Conservation (phyloP, 2,329 filamentous ascomycete species). For the Apiospora rasikravindrae region DNA sequence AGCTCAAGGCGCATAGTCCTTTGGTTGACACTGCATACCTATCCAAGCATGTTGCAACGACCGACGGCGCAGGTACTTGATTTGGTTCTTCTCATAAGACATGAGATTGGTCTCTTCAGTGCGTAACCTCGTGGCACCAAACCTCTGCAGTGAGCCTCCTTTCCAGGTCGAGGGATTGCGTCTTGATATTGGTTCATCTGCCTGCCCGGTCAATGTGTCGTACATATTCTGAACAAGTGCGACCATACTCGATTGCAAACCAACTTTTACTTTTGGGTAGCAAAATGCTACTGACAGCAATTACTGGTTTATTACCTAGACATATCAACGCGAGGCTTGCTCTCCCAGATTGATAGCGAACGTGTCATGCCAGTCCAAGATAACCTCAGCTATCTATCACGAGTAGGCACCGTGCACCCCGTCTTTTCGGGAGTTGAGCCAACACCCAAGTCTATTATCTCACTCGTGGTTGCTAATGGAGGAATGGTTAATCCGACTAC, state of each 20-base stretch:
- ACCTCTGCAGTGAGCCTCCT: slow-evolving; percentile 4
- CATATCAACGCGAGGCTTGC: not conserved
- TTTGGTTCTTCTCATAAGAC: not conserved
- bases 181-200: not conserved
- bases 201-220: not conserved
- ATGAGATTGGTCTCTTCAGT: not conserved
- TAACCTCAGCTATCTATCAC: not conserved
- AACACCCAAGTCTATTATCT: not conserved
- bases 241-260: not conserved
- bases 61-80: not conserved
- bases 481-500: not conserved
- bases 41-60: not conserved
- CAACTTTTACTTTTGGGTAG: not conserved
- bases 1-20: not conserved
- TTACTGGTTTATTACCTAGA: no score
- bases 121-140: slow-evolving; percentile 7
- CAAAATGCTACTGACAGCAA: not conserved
- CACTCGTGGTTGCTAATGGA: not conserved
- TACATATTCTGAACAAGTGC: not conserved
- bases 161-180: not conserved
- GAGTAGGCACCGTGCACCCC: not conserved
- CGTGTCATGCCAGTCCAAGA: not conserved
- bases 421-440: not conserved
- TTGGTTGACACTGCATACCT: not conserved
- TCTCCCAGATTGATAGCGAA: not conserved